Base-by-base conservation (phyloP, 23 red algal species). In the Agarophyton chilense region DNA sequence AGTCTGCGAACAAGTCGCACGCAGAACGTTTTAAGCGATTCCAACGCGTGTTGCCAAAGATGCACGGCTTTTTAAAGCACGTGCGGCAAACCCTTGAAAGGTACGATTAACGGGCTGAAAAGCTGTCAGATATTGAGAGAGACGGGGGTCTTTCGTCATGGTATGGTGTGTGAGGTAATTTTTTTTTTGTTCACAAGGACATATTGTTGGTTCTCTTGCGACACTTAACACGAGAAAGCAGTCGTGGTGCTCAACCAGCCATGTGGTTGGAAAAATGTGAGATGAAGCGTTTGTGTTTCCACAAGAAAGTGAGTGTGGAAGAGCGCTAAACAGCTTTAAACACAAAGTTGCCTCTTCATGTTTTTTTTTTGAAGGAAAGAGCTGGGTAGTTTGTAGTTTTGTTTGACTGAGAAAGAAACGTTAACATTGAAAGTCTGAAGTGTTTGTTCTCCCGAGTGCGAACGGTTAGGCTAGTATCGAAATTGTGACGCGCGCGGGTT, bases 341-440 rank as follows among this genome's bases (percentile, higher is more conserved):
- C 25, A 2, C 25, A 24, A 11, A 8, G 2, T 61, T 61, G 56
- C 56, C 56, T 61, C 10, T 6, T 47, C 12, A 9, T 6, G 56
- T 61, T 61, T 47, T 47, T 6, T 47, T 12, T 47, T 61, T 61
- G 19, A 25, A 61, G 4, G 25, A 8, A 21, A 56, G 19, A n/a
- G 52, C 25, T 31, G 29, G 3, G 10, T 61, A 56, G 56, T 47
- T 61, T 31, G 56, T 61, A 61, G 56, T 61, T 61, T 61, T 29
- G 56, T 61, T 61, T 61, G 17, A 61, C 56, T 61, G 56, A 61
- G 44, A 47, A 47, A 47, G 56, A 61, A 6, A 61, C 56, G 56
- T 61, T 61, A 61, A 61, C 56, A 61, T 61, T 54, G 17, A 29
- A 61, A 8, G 25, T 61, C 4, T 56, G 52, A 56, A 6, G 25